Base-by-base conservation (phyloP, 352 stramenopile genomes). In the Phytopythium litorale region DNA sequence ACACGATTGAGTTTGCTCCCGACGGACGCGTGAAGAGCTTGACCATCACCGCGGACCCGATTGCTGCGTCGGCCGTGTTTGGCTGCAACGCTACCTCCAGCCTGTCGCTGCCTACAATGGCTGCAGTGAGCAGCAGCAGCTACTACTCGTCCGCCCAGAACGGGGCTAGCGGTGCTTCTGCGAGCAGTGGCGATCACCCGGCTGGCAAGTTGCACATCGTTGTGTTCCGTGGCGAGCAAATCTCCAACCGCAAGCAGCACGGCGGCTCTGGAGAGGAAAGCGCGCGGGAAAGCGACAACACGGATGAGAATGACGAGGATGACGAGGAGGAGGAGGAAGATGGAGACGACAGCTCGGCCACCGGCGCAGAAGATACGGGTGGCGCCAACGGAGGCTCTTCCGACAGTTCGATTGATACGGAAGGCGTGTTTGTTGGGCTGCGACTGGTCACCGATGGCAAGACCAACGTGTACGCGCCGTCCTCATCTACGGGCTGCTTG, bases 1-100 rank as follows among this genome's bases (percentile, higher is more conserved):
- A 96, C 72, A 94, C 85, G 57, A 93, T 96, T 65, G 84, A 94
- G 60, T 96, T 96, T 57, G 84, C 85, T 4, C 83, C 85, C 7
- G 84, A 94, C 60, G 87, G 87, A 54, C 81, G 86, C 42, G 84
- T 96, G 56, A 94, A 94, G 68, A 93, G 82, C 71, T 66, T 96
- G n/a, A 91, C 81, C 3, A 94, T 96, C 63, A 71, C 78, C 13
- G 87, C 87, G 11, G 87, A 96, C 54, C 87, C 87, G 0, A 87
- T 96, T 30, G 87, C 87, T 3, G 87, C 87, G 12, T 96, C 87
- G 4, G 87, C 87, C 1, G 87, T 96, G 18, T 96, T 96, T 62
- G 87, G 87, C 25, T 94, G 85, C 65, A 96, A 90, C 50, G 87
- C 87, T 18, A 96, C 87, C 33, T 92, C 85, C 11, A 94, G 82